Base-by-base conservation (phyloP, 2,329 filamentous ascomycete species). In the Fusarium sublunatum region DNA sequence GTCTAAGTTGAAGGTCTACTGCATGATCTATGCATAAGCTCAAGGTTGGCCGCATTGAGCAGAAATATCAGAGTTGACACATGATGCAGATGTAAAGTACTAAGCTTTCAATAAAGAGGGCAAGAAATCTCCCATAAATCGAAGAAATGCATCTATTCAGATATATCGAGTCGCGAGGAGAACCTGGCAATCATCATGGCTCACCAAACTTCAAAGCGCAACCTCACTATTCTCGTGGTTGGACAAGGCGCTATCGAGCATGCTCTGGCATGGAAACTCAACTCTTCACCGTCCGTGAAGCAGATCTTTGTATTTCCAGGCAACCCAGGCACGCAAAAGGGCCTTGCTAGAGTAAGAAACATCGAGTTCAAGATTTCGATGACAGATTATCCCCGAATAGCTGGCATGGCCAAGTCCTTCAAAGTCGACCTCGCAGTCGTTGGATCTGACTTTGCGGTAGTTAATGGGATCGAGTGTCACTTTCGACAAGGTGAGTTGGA, bases 371-470 rank as follows among this genome's bases (percentile, higher is more conserved):
- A 34, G 6, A 13, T 34, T 24, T 36, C 53, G 51, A 80, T 83
- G 31, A 81, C 87, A 61, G 84, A 91, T 71, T 92, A 90, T 68
- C 75, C 83, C 5, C 81, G 79, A 6, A 82, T 92, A 10, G 86
- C 89, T 6, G 72, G 77, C 2, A 85, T 91, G 53, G 86, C 89
- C 1, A 80, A 85, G 70, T 79, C 85, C 54, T 80, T 89, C 50
- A 77, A 81, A 24, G 75, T 92, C 67, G 89, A 89, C 69, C 80
- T 93, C 11, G 83, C 91, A 2, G 83, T 93, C 19, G 87, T 88
- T 2, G 90, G 90, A 0, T 90, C 90, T 1, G 90, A 93, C 74
- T 88, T 86, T 2, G 89, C 88, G 2, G 80, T 93, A 8, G 89
- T 93, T 11, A 87, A 88, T 61, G 90, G 90, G 26, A 89, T 93